These are phyloP conservation scores for Sutorius australiensis DNA, from an alignment of 768 basidiomycete genomes.

Conservation along the genomic window DNA sequence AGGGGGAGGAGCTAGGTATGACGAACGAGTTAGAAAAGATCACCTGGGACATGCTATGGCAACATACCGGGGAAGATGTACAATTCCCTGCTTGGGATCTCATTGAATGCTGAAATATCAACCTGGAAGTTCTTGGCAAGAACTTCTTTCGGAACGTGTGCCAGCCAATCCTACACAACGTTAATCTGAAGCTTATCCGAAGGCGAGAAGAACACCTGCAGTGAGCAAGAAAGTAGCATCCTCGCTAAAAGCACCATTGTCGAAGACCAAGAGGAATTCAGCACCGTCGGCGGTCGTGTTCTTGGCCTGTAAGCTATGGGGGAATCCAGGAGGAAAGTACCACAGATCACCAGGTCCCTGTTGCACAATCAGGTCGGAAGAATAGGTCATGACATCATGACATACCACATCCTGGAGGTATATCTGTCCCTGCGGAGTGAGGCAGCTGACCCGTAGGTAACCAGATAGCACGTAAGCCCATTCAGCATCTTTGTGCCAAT, in stretches of 20 bases:
- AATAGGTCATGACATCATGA: constrained; percentile 9
- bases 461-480: constrained; percentile 57
- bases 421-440: constrained; percentile 49
- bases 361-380: constrained; percentile 11
- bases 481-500: constrained; percentile 42
- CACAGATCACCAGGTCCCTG: constrained; percentile 46
- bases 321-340: constrained; percentile 57
- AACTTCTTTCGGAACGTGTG: constrained; percentile 56
- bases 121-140: constrained; percentile 63
- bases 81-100: constrained; percentile 50
- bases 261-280: constrained; percentile 50
- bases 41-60: not conserved
- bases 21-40: not conserved
- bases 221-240: constrained; percentile 52
- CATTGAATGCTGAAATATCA: constrained; percentile 45
- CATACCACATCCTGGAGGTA: constrained; percentile 54
- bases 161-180: constrained; percentile 56
- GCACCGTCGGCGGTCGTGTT: constrained; percentile 43
- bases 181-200: not conserved
- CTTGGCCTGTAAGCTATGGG: constrained; percentile 55
- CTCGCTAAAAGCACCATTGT: constrained; percentile 47
- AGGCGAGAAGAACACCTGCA: constrained; percentile 3
- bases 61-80: constrained; percentile 51
- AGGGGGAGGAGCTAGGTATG: constrained; percentile 37
- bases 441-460: constrained; percentile 42